Evolutionary conservation across 2,329 filamentous ascomycete genomes (phyloP).

Genomic region (Dothideomycetes sp.): DNA sequence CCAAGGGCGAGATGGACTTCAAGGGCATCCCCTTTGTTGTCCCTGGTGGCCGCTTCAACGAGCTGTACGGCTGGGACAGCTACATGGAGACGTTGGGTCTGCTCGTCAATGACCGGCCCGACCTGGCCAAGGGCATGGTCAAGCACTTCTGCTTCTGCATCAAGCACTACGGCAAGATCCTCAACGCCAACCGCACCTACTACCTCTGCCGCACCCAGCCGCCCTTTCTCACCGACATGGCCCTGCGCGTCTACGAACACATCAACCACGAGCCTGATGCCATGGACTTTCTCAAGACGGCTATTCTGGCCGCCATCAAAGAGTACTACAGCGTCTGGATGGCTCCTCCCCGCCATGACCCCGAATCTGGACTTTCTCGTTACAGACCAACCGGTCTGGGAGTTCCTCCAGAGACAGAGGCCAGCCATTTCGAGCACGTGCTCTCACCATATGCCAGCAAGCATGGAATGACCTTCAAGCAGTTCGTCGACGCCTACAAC

Average conservation of each 20-base stretch:
- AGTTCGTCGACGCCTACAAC: conserved; percentile 88
- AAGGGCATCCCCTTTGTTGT: conserved; percentile 90
- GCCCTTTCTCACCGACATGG: conserved; percentile 96
- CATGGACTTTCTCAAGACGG: conserved; percentile 66
- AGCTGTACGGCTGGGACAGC: conserved; percentile 97
- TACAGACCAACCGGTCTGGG: conserved; percentile 77
- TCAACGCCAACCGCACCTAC: conserved; percentile 94
- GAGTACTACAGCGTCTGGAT: conserved; percentile 91
- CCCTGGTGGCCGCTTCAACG: conserved; percentile 93
- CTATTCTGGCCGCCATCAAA: conserved; percentile 88
- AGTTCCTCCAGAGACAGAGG: conserved; percentile 85
- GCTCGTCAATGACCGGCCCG: conserved; percentile 70
- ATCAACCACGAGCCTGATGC: conserved; percentile 79
- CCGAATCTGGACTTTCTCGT: conserved; percentile 65
- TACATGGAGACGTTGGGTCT: conserved; percentile 96
- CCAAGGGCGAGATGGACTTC: conserved; percentile 59
- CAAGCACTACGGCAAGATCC: conserved; percentile 94
- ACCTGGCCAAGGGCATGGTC: conserved; percentile 90
- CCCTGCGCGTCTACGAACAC: conserved; percentile 81
- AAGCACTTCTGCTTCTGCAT: conserved; percentile 97
- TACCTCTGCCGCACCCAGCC: conserved; percentile 91
- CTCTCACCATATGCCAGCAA: conserved; percentile 75
- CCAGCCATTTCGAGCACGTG: conserved; percentile 74
- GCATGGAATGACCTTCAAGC: conserved; percentile 66
- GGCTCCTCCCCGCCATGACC: conserved; percentile 59